Base-by-base conservation (phyloP, 2,329 filamentous ascomycete genomes). In the Pezicula neosporulosa region DNA sequence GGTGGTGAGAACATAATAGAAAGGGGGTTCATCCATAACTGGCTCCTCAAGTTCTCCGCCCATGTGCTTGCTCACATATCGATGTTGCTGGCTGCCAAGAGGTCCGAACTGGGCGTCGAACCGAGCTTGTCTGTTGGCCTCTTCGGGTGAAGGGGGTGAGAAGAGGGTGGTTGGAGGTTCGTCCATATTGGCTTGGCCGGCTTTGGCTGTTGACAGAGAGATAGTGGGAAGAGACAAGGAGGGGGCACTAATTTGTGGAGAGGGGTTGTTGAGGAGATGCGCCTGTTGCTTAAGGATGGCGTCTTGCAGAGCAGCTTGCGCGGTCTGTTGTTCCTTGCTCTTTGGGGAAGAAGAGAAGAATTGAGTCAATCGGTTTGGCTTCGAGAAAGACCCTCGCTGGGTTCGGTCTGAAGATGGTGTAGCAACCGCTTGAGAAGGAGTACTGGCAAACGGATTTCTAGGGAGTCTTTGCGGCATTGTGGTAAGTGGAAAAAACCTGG, bases 1-100 rank as follows among this genome's bases (percentile, higher is more conserved):
- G 64, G 94, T 99, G 35, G 94, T 97, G 61, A 99, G 81, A 64
- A 99, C 83, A 73, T 89, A 97, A 77, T 92, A 97, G 75, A 97
- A 97, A 16, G 93, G 90, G 39, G 94, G 93, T 70, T 97, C 93
- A 66, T 99, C 94, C 68, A 96, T 90, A 53, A 97, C 77, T 5
- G 93, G 92, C 36, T 90, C 82, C 43, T 85, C 84, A 52, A 97
- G 87, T 37, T 86, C 82, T 62, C 85, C 82, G 60, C 92, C 93
- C 55, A 87, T 84, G 68, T 95, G 91, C 70, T 87, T 84, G 77
- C 92, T 97, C 57, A 89, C 86, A 74, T 97, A 96, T 66, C 89
- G 82, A 71, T 99, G 93, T 64, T 80, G 87, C 47, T 85, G 81
- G 59, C 90, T 86, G 58, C 85, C 80, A 46, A 97, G 77, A 15